These are phyloP conservation scores for Apiotrichum gamsii DNA, from an alignment of 1,284 basidiomycete genomes.

Conservation along the genomic window DNA sequence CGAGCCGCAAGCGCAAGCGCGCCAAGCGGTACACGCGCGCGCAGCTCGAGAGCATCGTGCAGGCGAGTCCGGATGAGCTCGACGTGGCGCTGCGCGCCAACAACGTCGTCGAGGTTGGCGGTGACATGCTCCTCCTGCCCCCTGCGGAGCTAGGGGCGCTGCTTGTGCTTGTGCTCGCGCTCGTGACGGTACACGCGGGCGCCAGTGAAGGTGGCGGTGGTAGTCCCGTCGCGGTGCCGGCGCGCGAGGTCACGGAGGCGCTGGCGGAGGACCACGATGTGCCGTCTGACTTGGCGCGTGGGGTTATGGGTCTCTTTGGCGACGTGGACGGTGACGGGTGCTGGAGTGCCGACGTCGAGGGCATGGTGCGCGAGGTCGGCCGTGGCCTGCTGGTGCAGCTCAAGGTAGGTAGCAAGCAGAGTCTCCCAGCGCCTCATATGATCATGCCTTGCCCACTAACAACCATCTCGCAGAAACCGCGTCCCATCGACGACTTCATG, in stretches of 20 bases:
- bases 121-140: constrained; percentile 51
- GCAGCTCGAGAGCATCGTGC: constrained; percentile 59
- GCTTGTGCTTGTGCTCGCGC: constrained; percentile 63
- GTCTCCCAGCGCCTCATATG: too few species aligned
- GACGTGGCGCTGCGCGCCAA: constrained; percentile 57
- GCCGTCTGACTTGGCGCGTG: constrained; percentile 55
- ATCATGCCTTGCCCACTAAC: too few species aligned
- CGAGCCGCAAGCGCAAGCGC: constrained; percentile 19
- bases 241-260: constrained; percentile 48
- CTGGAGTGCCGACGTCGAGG: constrained; percentile 30
- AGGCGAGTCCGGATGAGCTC: constrained; percentile 70
- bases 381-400: constrained; percentile 61
- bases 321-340: constrained; percentile 36
- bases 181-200: constrained; percentile 49
- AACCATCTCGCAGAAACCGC: constrained; percentile 12
- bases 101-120: constrained; percentile 65
- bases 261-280: constrained; percentile 67
- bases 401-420: constrained; percentile 50
- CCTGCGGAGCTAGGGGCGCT: constrained; percentile 60
- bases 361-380: constrained; percentile 39
- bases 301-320: constrained; percentile 77
- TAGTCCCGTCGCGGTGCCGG: not conserved
- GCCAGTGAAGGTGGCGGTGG: not conserved
- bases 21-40: constrained; percentile 53
- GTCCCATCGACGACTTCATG: constrained; percentile 54